Conservation (phyloP, 441 rosid species). For the Gossypium gossypioides region DNA sequence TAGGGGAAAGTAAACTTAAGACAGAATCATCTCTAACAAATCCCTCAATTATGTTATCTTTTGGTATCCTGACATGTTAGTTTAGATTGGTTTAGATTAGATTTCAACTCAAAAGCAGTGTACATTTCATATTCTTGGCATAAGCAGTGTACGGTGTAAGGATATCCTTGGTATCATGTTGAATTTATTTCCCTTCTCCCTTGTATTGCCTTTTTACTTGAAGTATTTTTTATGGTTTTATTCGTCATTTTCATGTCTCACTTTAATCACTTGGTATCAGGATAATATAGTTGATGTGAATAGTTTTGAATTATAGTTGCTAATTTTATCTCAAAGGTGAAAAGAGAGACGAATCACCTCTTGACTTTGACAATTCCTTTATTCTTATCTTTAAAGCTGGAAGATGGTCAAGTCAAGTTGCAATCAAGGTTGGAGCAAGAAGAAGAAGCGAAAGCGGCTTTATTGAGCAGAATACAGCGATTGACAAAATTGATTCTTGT, state of each 20-base stretch:
- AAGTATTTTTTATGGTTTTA: background rate
- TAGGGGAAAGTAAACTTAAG: background rate
- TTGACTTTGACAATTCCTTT: conserved; percentile 23
- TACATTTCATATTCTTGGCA: background rate
- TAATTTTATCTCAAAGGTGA: conserved; percentile 2
- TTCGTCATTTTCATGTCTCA: background rate
- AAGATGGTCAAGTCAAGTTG: conserved; percentile 94
- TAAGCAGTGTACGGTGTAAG: background rate
- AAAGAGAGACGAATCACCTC: conserved; percentile 5
- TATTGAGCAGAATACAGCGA: conserved; percentile 86
- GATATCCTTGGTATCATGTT: background rate
- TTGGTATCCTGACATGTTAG: background rate
- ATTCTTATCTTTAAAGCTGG: conserved; percentile 51
- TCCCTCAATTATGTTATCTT: background rate
- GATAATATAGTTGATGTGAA: background rate
- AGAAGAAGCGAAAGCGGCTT: conserved; percentile 97
- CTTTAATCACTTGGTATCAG: background rate
- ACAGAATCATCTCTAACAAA: background rate
- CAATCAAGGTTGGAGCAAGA: conserved; percentile 89
- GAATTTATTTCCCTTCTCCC: background rate
- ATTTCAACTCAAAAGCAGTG: conserved; percentile 5
- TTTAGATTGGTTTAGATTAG: background rate
- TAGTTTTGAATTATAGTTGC: background rate
- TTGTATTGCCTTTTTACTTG: background rate
- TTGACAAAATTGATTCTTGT: conserved; percentile 91